Evolutionary conservation across 768 basidiomycete genomes (phyloP).

Genomic region (Suillus weaverae): DNA sequence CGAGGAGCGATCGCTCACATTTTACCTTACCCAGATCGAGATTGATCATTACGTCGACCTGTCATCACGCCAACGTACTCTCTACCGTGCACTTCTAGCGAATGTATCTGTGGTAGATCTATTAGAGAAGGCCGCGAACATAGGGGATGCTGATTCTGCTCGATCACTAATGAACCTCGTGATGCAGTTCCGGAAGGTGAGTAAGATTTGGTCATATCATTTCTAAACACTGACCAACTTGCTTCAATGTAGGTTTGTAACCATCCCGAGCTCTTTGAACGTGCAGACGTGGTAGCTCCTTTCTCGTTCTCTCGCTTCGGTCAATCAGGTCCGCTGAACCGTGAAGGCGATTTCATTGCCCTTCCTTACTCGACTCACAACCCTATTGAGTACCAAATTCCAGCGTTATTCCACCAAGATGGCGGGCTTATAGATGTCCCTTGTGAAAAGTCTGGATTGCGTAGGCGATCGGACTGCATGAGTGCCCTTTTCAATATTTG

Average conservation of each 20-base stretch:
- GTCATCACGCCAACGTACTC: slow-evolving; percentile 85
- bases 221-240: slow-evolving; percentile 2
- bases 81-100: slow-evolving; percentile 87
- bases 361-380: slow-evolving; percentile 86
- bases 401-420: slow-evolving; percentile 74
- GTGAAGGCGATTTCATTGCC: slow-evolving; percentile 84
- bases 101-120: slow-evolving; percentile 96
- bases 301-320: slow-evolving; percentile 87
- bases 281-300: slow-evolving; percentile 92
- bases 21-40: slow-evolving; percentile 87
- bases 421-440: slow-evolving; percentile 73
- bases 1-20: slow-evolving; percentile 87
- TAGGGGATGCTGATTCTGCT: slow-evolving; percentile 88
- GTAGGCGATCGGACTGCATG: slow-evolving; percentile 55
- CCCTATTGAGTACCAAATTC: slow-evolving; percentile 78
- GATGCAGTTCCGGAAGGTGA: slow-evolving; percentile 98
- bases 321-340: slow-evolving; percentile 73
- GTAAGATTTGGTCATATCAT: slow-evolving; percentile 11
- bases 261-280: slow-evolving; percentile 96
- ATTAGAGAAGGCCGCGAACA: slow-evolving; percentile 87
- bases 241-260: slow-evolving; percentile 75
- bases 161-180: slow-evolving; percentile 98
- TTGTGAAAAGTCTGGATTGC: slow-evolving; percentile 45
- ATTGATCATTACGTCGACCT: slow-evolving; percentile 93
- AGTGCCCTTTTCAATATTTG: slow-evolving; percentile 85